These are phyloP conservation scores for Limnanthes douglasii DNA, from an alignment of 345 rosid species.

Conservation along the genomic window DNA sequence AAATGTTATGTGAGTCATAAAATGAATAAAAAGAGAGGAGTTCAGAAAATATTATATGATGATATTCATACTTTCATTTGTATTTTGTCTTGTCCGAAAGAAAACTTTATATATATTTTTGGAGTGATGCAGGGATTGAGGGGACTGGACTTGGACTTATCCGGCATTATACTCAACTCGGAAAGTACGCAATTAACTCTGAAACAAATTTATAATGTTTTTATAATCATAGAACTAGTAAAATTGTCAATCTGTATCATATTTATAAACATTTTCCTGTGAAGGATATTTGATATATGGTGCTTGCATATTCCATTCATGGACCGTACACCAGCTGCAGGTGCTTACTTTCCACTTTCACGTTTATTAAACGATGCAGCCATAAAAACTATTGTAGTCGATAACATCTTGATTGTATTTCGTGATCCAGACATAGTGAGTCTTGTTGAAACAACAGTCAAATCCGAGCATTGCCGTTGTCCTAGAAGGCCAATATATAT, in stretches of 20 bases:
- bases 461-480: constrained; percentile 16
- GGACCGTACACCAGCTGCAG: constrained; percentile 43
- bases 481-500: constrained; percentile 44
- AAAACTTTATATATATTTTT: not conserved
- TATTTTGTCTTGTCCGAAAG: too few relatives aligned
- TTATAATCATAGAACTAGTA: not conserved
- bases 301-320: constrained; percentile 52
- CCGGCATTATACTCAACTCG: constrained; percentile 39
- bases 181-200: constrained; percentile 34
- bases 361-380: too few relatives aligned
- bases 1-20: too few relatives aligned
- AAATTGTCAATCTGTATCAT: not conserved
- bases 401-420: not conserved
- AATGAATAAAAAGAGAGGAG: too few relatives aligned
- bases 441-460: constrained; percentile 30
- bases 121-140: constrained; percentile 37
- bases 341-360: constrained; percentile 7
- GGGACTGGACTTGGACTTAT: constrained; percentile 66
- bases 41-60: too few relatives aligned
- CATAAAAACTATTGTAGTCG: not conserved
- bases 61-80: too few relatives aligned
- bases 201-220: not conserved
- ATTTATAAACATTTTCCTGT: constrained; percentile 1
- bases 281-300: constrained; percentile 54
- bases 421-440: constrained; percentile 30